Evolutionary conservation across 225 moss, liverwort and hornwort species (phyloP).

Genomic region (Rhytidiadelphus loreus): DNA sequence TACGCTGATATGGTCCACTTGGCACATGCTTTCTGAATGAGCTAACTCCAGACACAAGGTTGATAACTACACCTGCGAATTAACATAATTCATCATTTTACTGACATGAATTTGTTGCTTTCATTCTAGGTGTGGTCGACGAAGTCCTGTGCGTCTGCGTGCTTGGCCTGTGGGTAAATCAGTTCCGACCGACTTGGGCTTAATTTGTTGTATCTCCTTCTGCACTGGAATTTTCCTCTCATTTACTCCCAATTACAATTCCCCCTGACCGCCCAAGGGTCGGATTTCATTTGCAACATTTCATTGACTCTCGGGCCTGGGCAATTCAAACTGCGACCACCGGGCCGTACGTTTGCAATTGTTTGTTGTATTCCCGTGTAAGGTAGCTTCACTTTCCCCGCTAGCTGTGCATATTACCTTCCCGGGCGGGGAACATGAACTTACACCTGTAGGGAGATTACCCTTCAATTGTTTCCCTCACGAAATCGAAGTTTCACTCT

Average conservation of each 20-base stretch:
- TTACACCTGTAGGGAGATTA: neutral
- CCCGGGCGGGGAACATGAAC: neutral
- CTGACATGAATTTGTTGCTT: neutral
- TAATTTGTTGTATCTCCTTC: neutral
- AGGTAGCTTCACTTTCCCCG: neutral
- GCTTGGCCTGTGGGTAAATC: no score
- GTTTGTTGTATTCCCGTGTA: no score
- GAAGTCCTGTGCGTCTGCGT: neutral
- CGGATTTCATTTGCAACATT: neutral
- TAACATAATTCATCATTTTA: neutral
- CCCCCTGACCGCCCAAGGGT: neutral
- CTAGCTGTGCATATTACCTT: neutral
- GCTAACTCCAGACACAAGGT: neutral
- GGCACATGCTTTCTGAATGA: neutral
- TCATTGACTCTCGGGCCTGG: neutral
- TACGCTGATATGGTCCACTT: no score
- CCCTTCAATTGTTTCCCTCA: neutral
- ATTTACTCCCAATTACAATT: neutral
- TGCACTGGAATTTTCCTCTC: neutral
- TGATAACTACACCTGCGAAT: neutral
- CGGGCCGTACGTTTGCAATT: neutral
- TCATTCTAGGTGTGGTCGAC: neutral
- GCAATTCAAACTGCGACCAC: neutral
- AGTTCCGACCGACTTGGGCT: no score
- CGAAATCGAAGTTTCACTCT: neutral